Evolutionary conservation across 768 basidiomycete species (phyloP), one percentile per base, ranked within the genome.

Genomic region (Leccinum pellstonianum): DNA sequence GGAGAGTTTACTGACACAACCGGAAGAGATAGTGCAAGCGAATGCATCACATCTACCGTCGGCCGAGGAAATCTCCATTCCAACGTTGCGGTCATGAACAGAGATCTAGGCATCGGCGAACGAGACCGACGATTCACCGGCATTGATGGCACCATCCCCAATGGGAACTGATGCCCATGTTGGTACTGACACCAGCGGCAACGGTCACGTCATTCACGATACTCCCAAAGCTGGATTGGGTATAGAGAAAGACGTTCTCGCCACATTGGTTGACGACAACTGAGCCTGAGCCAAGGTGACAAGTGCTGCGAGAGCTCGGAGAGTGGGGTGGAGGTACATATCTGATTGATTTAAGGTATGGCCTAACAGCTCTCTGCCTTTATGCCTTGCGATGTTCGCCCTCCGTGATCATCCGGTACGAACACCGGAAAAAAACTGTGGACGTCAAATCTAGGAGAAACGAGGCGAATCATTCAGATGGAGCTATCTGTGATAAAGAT

Each of bases 101-200:
- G n/a, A 33, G 12, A 2, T 7, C 33, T 9, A 19, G 31, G 31
- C 5, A 19, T 17, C 19, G 15, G 25, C 3, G 4, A 46, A 46
- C n/a, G 4, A 17, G n/a, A 50, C 1, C 5, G 7, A 12, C 12
- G 0, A 55, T 68, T 56, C 54, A 72, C 27, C 73, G 35, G 67
- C 69, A 41, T 72, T 74, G 52, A 74, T 12, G 27, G 70, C 65
- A 31, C 71, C 71, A 2, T 70, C 71, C 73, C 73, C 71, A 74
- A 65, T 73, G 54, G 57, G 64, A 68, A 43, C 64, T 72, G n/a
- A 72, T 72, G 38, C 64, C 72, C 61, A 74, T 6, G 66, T 74
- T 59, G 43, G 38, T 19, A 41, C 63, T 69, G 27, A 53, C 62
- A 23, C 66, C 75, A 23, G 61, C 55, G 37, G 37, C 56, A n/a